Conservation (phyloP, 2,329 filamentous ascomycete genomes). For the Sordariomycetes sp. region DNA sequence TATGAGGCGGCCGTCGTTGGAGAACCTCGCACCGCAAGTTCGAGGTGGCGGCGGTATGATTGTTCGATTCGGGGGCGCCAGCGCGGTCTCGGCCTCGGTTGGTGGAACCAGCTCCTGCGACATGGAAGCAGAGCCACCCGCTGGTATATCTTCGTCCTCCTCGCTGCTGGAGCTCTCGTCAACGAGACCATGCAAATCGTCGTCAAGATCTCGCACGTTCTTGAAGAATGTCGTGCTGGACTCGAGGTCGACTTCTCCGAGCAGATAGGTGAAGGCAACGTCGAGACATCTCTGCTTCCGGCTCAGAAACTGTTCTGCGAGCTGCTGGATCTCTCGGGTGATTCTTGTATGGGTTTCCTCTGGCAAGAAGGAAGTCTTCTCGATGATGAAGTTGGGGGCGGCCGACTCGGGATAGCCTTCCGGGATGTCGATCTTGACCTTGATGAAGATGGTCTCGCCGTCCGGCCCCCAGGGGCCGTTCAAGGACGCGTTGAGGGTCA, state of each 20-base stretch:
- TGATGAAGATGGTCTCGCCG: conserved; percentile 49
- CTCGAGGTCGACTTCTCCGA: conserved; percentile 54
- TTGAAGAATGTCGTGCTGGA: conserved; percentile 53
- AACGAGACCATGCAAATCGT: conserved; percentile 36
- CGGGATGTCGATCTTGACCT: conserved; percentile 52
- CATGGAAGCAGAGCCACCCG: conserved; percentile 47
- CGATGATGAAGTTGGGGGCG: conserved; percentile 49
- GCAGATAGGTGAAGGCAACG: conserved; percentile 51
- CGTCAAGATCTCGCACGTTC: conserved; percentile 52
- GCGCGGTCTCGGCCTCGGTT: conserved; percentile 41
- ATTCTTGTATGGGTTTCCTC: conserved; percentile 42
- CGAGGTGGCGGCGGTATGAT: conserved; percentile 48
- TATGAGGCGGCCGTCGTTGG: conserved; percentile 51
- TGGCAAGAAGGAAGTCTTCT: conserved; percentile 54
- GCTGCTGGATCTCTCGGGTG: conserved; percentile 44
- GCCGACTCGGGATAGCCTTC: conserved; percentile 47
- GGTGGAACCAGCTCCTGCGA: conserved; percentile 51
- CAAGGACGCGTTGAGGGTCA: conserved; percentile 50
- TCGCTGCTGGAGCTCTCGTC: conserved; percentile 85
- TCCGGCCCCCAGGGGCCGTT: conserved; percentile 55
- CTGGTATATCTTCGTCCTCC: conserved; percentile 52
- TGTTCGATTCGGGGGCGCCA: conserved; percentile 40
- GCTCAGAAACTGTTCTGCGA: conserved; percentile 45
- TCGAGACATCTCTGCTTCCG: conserved; percentile 54
- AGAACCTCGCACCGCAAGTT: conserved; percentile 52